Evolutionary conservation across 768 basidiomycete species (phyloP), one percentile per base, ranked within the genome.

Genomic region (Leucocoprinus leucothites): DNA sequence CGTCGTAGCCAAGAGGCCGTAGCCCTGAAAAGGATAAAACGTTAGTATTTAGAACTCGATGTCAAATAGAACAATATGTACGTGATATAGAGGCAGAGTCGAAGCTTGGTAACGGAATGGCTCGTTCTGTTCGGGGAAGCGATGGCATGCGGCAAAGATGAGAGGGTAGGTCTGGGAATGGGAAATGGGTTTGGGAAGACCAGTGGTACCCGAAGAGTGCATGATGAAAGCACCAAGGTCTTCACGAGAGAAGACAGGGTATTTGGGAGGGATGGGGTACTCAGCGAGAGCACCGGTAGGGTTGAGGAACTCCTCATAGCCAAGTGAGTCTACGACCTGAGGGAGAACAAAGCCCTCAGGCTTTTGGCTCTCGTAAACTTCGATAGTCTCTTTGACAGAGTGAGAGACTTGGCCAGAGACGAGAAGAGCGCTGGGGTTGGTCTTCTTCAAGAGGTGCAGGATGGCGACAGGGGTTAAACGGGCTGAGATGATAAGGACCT

Each of bases 151-250:
- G 3, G 70, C 69, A 42, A 66, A 73, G 6, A 69, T 44, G 9
- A 75, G 65, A 5, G 67, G 57, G 44, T 69, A 74, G 0, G 67
- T 62, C 36, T 71, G 71, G 6, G 68, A 63, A 36, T 73, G 71
- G 44, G 60, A 67, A 25, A 80, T 74, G 1, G 77, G 70, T 61
- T 80, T 80, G 1, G 79, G 79, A 35, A 77, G 66, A n/a, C 77
- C 79, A 2, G 77, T 78, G 4, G 78, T 79, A 11, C 79, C 79
- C 3, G 76, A 80, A 0, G 78, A 77, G 57, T 80, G 79, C 49
- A 80, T 58, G n/a, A 80, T 76, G 14, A 78, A 51, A 0, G 72
- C 73, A 14, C 75, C 71, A 1, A 69, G 60, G 53, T 76, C 73
- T 21, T 64, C 51, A 8, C 66, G 64, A 3, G 48, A 44, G 51